phyloP scores from a whole-genome alignment of 352 stramenopile species.

The Pythium catenulatum region DNA sequence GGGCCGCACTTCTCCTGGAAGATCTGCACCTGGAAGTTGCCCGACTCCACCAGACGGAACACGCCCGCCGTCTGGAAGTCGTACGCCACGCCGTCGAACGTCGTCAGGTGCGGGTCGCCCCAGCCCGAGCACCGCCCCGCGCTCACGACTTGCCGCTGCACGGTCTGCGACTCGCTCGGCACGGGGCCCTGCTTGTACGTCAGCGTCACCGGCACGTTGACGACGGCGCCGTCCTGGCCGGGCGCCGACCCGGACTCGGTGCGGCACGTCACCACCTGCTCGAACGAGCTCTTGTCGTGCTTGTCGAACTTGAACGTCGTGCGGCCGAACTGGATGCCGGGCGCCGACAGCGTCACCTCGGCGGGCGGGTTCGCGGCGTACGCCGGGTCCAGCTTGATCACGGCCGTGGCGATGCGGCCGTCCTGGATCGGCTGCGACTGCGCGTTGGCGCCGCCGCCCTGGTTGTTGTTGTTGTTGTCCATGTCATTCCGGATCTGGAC shows the following conservation, averaged over 20 bases:
- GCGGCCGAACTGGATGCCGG: neutral
- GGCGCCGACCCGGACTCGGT: neutral
- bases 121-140: constrained; percentile 26
- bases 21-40: constrained; percentile 52
- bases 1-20: constrained; percentile 61
- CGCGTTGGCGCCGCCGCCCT: no score
- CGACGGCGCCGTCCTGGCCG: neutral
- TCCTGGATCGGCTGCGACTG: constrained; percentile 9
- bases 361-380: neutral
- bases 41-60: constrained; percentile 48
- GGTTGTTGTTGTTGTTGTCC: no score
- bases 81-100: constrained; percentile 55
- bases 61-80: constrained; percentile 58
- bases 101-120: constrained; percentile 63
- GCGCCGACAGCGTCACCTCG: constrained; percentile 6
- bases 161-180: neutral
- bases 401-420: neutral
- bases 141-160: constrained; percentile 44
- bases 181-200: neutral
- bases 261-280: constrained; percentile 28
- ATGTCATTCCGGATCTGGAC: no score
- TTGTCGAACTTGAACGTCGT: constrained; percentile 12
- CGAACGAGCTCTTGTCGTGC: neutral
- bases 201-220: neutral
- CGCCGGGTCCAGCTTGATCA: neutral